A percentile compares a stretch with the other conserved stretches of the same genome.
Conservation (phyloP, 768 basidiomycete genomes). For the Baorangia bicolor region DNA sequence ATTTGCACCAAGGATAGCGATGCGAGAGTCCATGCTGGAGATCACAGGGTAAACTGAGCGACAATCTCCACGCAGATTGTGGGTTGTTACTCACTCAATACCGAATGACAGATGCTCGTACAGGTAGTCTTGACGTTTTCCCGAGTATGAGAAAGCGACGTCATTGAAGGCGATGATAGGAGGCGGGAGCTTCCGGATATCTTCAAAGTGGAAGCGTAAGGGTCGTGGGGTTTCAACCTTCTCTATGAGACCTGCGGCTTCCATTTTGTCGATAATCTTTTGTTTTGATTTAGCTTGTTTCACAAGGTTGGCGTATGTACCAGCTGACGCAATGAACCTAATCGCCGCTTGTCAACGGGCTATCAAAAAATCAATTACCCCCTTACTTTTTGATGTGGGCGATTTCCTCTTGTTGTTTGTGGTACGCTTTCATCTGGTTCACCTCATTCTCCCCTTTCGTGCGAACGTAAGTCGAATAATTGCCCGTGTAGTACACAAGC, state of each 20-base stretch:
- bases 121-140: conserved; percentile 82
- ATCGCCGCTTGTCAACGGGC: conserved; percentile 6
- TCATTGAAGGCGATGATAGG: conserved; percentile 96
- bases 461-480: conserved; percentile 96
- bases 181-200: conserved; percentile 88
- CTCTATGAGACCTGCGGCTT: conserved; percentile 95
- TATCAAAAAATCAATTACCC: neutral
- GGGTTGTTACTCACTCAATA: conserved; percentile 73
- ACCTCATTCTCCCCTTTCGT: conserved; percentile 97
- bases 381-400: conserved; percentile 94
- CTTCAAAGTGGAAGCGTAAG: conserved; percentile 94
- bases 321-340: conserved; percentile 98
- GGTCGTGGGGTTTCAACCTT: conserved; percentile 75
- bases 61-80: conserved; percentile 3
- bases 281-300: conserved; percentile 99
- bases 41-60: conserved; percentile 5
- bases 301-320: conserved; percentile 99
- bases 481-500: conserved; percentile 91
- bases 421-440: conserved; percentile 99
- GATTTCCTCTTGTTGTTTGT: conserved; percentile 98
- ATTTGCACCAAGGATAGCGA: conserved; percentile 96
- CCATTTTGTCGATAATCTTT: conserved; percentile 99
- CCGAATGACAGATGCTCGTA: conserved; percentile 92
- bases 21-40: conserved; percentile 84
- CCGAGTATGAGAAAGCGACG: conserved; percentile 95